Evolutionary conservation across 768 basidiomycete species (phyloP).

Genomic region (Asterophora lycoperdoides): DNA sequence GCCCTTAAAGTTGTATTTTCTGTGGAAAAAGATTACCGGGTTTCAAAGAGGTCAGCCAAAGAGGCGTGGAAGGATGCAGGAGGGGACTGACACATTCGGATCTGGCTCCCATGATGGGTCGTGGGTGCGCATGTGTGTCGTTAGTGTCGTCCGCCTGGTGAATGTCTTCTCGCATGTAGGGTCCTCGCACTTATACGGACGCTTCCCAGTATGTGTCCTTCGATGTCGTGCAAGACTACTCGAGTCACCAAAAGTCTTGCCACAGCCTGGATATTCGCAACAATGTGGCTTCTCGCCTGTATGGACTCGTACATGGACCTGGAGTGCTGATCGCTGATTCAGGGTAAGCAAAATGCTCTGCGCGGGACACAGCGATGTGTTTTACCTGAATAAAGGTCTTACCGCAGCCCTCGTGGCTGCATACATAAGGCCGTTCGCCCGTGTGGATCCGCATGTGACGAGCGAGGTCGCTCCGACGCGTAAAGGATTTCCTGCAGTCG

Average conservation of each 20-base stretch:
- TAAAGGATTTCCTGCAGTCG: constrained; percentile 77
- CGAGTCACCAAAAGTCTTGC: constrained; percentile 86
- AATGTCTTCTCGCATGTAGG: constrained; percentile 84
- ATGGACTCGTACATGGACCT: constrained; percentile 85
- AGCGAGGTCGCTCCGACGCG: constrained; percentile 76
- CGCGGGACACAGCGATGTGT: neutral
- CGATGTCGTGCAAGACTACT: constrained; percentile 90
- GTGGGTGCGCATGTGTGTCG: constrained; percentile 84
- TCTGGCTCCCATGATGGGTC: constrained; percentile 84
- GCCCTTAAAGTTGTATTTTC: constrained; percentile 76
- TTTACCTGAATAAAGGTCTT: constrained; percentile 90
- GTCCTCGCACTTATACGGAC: constrained; percentile 84
- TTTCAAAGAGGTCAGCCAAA: constrained; percentile 1
- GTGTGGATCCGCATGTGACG: constrained; percentile 90
- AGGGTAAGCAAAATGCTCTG: constrained; percentile 11
- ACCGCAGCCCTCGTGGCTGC: constrained; percentile 66
- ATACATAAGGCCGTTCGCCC: constrained; percentile 82
- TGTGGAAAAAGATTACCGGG: constrained; percentile 20
- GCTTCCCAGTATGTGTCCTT: constrained; percentile 82
- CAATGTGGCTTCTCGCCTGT: constrained; percentile 91
- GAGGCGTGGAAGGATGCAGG: neutral
- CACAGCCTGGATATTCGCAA: constrained; percentile 86
- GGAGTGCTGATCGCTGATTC: constrained; percentile 77
- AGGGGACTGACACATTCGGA: constrained; percentile 63
- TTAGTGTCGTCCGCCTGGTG: constrained; percentile 79